phyloP scores from a whole-genome alignment of 192 early-diverging fungal genomes.

The Umbelopsis sp. region DNA sequence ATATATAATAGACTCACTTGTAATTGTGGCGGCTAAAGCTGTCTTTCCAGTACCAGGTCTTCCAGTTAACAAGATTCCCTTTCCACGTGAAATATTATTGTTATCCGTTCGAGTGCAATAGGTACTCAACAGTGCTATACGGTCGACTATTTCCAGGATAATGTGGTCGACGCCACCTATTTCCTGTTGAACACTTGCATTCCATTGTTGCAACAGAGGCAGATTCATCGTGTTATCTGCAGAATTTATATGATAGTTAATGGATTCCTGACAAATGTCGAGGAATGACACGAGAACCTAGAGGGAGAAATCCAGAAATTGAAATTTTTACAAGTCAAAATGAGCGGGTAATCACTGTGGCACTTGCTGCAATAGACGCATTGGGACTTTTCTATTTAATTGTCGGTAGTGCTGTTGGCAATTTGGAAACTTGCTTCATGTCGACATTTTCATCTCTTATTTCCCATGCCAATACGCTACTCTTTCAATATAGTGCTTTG shows the following conservation, averaged over 20 bases:
- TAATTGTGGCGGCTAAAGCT: conserved; percentile 42
- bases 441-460: too few relatives aligned
- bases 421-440: too few relatives aligned
- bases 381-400: too few relatives aligned
- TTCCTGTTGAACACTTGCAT: not conserved
- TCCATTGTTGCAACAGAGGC: not conserved
- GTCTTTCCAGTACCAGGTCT: conserved; percentile 60
- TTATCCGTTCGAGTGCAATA: not conserved
- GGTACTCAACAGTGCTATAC: not conserved
- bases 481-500: too few relatives aligned
- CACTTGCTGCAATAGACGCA: too few relatives aligned
- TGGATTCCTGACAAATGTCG: not conserved
- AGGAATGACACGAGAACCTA: not conserved
- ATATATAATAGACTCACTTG: conserved; percentile 17
- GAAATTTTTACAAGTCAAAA: too few relatives aligned
- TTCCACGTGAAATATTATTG: conserved; percentile 4
- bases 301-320: too few relatives aligned
- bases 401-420: too few relatives aligned
- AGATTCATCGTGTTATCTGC: not conserved
- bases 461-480: too few relatives aligned
- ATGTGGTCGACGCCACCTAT: not conserved
- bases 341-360: too few relatives aligned
- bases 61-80: conserved; percentile 49
- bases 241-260: too few relatives aligned
- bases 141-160: not conserved